Percentiles rank a stretch among this genome's conserved stretches.
Conservation (phyloP, 2,329 filamentous ascomycete genomes). For the Tolypocladium cylindrosporum region DNA sequence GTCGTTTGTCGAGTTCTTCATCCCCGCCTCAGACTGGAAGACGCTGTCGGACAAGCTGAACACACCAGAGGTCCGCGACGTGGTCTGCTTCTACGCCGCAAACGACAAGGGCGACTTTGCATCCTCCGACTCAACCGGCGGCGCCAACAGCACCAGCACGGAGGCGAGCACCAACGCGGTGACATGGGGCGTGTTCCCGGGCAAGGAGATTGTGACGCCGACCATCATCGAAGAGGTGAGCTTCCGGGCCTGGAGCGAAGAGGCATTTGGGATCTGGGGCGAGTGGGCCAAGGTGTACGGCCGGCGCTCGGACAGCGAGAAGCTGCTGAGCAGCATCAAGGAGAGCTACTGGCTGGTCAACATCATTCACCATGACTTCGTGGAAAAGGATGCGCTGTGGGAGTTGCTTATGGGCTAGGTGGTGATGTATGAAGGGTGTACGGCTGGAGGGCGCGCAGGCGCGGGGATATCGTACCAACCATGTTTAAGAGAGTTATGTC, state of each 20-base stretch:
- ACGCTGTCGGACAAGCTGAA: slow-evolving; percentile 53
- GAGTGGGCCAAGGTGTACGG: slow-evolving; percentile 90
- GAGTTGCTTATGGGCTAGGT: slow-evolving; percentile 42
- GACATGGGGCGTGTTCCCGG: slow-evolving; percentile 91
- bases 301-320: slow-evolving; percentile 59
- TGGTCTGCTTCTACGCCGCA: slow-evolving; percentile 79
- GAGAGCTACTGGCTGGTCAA: slow-evolving; percentile 83
- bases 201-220: slow-evolving; percentile 91
- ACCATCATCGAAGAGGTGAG: slow-evolving; percentile 95
- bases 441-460: background rate
- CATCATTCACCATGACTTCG: slow-evolving; percentile 71
- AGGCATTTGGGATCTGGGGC: slow-evolving; percentile 89
- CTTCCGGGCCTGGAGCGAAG: slow-evolving; percentile 88
- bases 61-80: slow-evolving; percentile 47
- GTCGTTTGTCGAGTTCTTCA: slow-evolving; percentile 94
- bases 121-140: slow-evolving; percentile 48
- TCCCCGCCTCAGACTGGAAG: slow-evolving; percentile 64
- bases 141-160: slow-evolving; percentile 19
- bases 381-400: slow-evolving; percentile 65
- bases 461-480: background rate
- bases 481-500: background rate
- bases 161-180: slow-evolving; percentile 73
- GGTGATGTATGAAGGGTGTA: background rate
- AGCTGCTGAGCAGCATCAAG: slow-evolving; percentile 56
- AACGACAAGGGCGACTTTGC: slow-evolving; percentile 71